Percentiles rank a stretch among this genome's conserved stretches.
Conservation (phyloP, 78 protist species). For the Corallochytrium limacisporum region DNA sequence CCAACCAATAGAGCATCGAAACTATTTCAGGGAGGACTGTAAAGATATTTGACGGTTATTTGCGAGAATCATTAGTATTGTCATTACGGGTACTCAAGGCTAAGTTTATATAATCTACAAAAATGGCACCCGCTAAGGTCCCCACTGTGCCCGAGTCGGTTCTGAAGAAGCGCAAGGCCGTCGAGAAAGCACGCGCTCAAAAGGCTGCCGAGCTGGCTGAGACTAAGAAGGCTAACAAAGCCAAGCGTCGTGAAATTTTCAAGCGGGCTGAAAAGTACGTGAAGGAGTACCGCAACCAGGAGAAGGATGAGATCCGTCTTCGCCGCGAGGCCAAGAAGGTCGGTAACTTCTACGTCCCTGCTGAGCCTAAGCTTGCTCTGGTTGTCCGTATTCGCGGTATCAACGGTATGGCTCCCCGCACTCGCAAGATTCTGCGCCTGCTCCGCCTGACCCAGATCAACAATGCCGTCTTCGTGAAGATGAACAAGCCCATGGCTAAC, state of each 20-base stretch:
- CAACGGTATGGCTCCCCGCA: conserved; percentile 86
- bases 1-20: too few relatives aligned
- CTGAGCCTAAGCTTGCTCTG: conserved; percentile 95
- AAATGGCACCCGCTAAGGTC: too few relatives aligned
- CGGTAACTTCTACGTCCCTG: conserved; percentile 83
- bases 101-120: too few relatives aligned
- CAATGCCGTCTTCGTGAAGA: conserved; percentile 93
- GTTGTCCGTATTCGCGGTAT: conserved; percentile 98
- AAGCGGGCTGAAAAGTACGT: conserved; percentile 76
- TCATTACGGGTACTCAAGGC: too few relatives aligned
- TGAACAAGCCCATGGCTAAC: conserved; percentile 95
- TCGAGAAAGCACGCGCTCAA: conserved; percentile 5
- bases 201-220: not conserved
- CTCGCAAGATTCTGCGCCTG: conserved; percentile 88
- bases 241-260: conserved; percentile 33
- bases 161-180: conserved; percentile 53
- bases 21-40: too few relatives aligned
- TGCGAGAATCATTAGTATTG: too few relatives aligned
- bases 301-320: conserved; percentile 34
- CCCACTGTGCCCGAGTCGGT: conserved; percentile 39
- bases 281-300: conserved; percentile 66
- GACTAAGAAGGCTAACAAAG: conserved; percentile 15
- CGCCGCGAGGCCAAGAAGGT: conserved; percentile 67
- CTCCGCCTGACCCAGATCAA: conserved; percentile 96
- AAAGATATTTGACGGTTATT: too few relatives aligned